Evolutionary conservation across 495 filamentous ascomycete genomes (phyloP), one percentile per base, ranked within the genome.

Genomic region (Copromyces sp.): DNA sequence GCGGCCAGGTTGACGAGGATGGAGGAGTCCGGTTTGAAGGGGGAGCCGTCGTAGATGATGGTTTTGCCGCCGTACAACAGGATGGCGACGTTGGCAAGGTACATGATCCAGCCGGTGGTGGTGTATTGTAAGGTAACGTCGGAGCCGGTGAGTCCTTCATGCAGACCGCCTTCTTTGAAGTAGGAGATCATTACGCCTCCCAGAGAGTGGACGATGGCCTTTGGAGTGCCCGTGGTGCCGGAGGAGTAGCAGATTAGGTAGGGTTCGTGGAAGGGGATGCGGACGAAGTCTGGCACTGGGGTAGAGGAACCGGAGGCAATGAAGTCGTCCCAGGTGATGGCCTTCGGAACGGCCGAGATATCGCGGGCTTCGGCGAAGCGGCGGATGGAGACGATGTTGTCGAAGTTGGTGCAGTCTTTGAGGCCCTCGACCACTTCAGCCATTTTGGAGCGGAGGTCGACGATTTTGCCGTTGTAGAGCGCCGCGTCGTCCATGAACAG

Each of bases 31-130:
- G 92, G 92, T 69, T 88, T 81, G 79, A 94, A 93, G 5, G 92
- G 92, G 4, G 88, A 91, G 16, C 92, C 92, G 78, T 95, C 92
- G 79, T 94, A 95, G 7, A 93, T 78, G 65, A 95, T 78, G 9
- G 87, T 79, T 39, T 87, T 83, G 0, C 83, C 83, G 9, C 92
- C 91, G 35, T 80, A 77, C 0, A 90, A 76, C 16, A 93, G 81
- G 3, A 81, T 80, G 39, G 81, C 80, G 20, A 91, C 80, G 68
- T 83, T 84, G 24, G 85, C 78, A 39, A 93, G 80, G 79, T 94
- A 94, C 92, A 95, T 95, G 77, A 95, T 94, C 92, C 92, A 95
- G 7, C 92, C 92, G 0, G 90, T 92, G 59, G 87, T 89, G 17
- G 86, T 89, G 74, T 87, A 89, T 81, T 92, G 87, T 71, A 86